Evolutionary conservation across 352 stramenopile species (phyloP).

Genomic region (Pythium angustatum): DNA sequence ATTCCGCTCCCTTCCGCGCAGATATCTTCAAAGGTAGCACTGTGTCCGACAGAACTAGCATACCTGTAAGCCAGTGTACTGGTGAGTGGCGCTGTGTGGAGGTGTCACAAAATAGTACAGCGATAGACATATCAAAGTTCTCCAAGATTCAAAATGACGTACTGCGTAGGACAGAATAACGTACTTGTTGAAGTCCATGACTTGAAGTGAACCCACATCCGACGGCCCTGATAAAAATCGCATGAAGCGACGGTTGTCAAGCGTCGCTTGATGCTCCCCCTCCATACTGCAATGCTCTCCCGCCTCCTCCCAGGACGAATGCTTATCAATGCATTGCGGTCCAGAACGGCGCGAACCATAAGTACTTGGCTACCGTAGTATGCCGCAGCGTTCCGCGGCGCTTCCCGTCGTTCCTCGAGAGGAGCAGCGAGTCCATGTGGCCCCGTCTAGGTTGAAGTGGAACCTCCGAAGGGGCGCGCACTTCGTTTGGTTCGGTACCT

Average conservation of each 20-base stretch:
- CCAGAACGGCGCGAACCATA: neutral
- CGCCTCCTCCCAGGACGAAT: neutral
- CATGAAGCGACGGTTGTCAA: no score
- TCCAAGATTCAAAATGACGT: constrained; percentile 1
- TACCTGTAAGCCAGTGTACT: neutral
- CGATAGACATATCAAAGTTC: neutral
- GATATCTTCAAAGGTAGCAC: constrained; percentile 29
- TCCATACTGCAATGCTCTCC: no score
- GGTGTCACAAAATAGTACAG: neutral
- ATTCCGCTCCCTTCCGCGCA: constrained; percentile 27
- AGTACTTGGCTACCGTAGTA: neutral
- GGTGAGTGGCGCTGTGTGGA: neutral
- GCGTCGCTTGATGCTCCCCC: no score
- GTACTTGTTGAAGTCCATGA: constrained; percentile 9
- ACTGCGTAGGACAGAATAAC: constrained; percentile 4
- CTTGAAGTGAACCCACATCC: constrained; percentile 7
- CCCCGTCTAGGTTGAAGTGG: constrained; percentile 6
- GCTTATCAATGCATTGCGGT: neutral
- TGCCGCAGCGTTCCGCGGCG: constrained; percentile 1
- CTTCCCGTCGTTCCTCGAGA: constrained; percentile 1
- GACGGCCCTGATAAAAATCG: constrained; percentile 6
- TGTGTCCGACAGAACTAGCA: constrained; percentile 3
- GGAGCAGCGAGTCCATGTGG: neutral
- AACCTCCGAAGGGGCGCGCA: constrained; percentile 13
- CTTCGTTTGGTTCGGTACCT: constrained; percentile 10